Conservation (phyloP, 2,329 filamentous ascomycete genomes). For the Epichloe uncinata region DNA sequence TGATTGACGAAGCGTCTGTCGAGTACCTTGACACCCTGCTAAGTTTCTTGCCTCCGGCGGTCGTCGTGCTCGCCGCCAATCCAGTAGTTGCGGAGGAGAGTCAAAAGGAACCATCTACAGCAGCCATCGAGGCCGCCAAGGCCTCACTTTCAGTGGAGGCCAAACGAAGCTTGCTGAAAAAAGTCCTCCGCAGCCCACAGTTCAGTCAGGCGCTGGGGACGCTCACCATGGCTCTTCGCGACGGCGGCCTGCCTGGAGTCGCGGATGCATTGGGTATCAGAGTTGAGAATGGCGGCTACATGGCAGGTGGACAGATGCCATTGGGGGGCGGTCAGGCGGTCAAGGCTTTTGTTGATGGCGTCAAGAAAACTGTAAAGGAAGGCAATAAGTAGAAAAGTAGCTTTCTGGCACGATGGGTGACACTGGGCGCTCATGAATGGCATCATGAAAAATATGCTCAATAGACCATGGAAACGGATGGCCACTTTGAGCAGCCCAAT, state of each 20-base stretch:
- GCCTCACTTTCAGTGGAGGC: conserved; percentile 58
- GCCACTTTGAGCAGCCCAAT: too few relatives aligned
- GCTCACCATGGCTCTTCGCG: conserved; percentile 74
- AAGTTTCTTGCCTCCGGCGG: conserved; percentile 60
- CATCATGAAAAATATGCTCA: neutral
- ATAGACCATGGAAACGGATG: neutral
- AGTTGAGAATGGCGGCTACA: conserved; percentile 72
- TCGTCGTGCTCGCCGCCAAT: conserved; percentile 65
- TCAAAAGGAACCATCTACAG: conserved; percentile 52
- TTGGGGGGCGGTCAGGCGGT: conserved; percentile 80
- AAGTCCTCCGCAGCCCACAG: conserved; percentile 79
- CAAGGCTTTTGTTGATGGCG: conserved; percentile 79
- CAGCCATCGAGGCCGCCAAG: conserved; percentile 58
- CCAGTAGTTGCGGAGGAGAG: conserved; percentile 38
- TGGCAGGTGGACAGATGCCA: conserved; percentile 66
- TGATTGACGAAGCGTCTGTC: conserved; percentile 53
- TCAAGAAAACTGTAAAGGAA: conserved; percentile 65
- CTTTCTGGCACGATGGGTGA: neutral
- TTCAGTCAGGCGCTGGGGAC: conserved; percentile 77
- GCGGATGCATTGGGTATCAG: conserved; percentile 72
- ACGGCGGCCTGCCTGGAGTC: conserved; percentile 82
- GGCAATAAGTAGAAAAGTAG: conserved; percentile 18
- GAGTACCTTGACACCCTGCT: conserved; percentile 62
- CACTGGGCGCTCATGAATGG: neutral
- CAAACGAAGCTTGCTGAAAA: conserved; percentile 69